Percentiles rank a stretch among this genome's conserved stretches.
phyloP scores from a whole-genome alignment of 176 grass and related monocot species.

The Eragrostis curvula region DNA sequence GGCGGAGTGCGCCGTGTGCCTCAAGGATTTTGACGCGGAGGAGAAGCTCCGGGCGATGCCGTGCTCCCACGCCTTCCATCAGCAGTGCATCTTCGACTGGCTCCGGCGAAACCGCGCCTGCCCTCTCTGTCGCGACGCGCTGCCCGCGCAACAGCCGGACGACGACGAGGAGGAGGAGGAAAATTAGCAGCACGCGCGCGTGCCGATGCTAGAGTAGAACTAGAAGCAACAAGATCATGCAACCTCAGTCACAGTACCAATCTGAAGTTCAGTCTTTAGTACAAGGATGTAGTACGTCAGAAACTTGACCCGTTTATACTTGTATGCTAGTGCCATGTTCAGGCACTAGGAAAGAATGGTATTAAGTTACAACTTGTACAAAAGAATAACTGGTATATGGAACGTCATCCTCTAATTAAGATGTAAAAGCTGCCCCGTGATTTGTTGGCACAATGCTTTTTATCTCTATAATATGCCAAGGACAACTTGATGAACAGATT shows the following conservation, averaged over 20 bases:
- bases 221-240: neutral
- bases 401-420: conserved; percentile 23
- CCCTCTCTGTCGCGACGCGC: conserved; percentile 17
- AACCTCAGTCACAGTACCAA: neutral
- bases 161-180: neutral
- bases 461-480: neutral
- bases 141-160: neutral
- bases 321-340: neutral
- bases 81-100: neutral
- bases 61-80: neutral
- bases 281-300: neutral
- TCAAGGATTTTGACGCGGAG: neutral
- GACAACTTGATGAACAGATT: neutral
- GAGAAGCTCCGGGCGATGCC: neutral
- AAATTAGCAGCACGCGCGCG: too few species aligned
- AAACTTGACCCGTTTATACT: too few species aligned
- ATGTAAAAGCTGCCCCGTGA: neutral
- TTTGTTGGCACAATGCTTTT: neutral
- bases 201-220: too few species aligned
- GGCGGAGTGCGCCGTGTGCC: conserved; percentile 1
- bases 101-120: neutral
- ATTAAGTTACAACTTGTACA: conserved; percentile 20
- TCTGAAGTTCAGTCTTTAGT: neutral
- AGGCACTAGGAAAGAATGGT: neutral
- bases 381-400: conserved; percentile 15